phyloP scores from a whole-genome alignment of 257 asterid genomes.

The Fraxinus anomala region DNA sequence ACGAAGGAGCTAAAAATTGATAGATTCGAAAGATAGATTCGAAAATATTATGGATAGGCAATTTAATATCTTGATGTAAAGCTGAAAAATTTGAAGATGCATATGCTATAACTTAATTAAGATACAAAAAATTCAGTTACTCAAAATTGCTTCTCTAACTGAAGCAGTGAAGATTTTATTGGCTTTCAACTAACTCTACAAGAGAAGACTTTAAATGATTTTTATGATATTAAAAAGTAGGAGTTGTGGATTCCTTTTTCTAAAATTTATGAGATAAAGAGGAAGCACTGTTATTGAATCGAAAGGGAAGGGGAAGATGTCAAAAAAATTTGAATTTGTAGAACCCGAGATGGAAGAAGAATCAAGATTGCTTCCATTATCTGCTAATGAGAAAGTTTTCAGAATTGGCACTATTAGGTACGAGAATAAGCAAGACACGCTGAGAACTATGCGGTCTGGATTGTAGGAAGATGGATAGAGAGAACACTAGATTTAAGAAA shows the following conservation, averaged over 20 bases:
- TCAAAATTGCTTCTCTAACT: not conserved
- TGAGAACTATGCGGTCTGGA: conserved; percentile 52
- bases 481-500: conserved; percentile 19
- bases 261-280: no score
- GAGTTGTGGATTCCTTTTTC: not conserved
- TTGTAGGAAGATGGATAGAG: conserved; percentile 57
- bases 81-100: not conserved
- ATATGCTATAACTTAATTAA: no score
- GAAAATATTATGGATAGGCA: no score
- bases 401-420: conserved; percentile 56
- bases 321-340: conserved; percentile 36
- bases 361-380: conserved; percentile 51
- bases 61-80: no score
- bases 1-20: no score
- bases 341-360: conserved; percentile 45
- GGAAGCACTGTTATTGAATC: conserved; percentile 46
- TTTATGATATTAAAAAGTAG: not conserved
- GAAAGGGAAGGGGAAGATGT: conserved; percentile 47
- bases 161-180: not conserved
- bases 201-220: no score
- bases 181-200: not conserved
- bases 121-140: no score
- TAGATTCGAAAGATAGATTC: not conserved
- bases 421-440: conserved; percentile 54
- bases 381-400: conserved; percentile 56